Evolutionary conservation across 345 rosid species (phyloP).

Genomic region (Durio zibethinus): DNA sequence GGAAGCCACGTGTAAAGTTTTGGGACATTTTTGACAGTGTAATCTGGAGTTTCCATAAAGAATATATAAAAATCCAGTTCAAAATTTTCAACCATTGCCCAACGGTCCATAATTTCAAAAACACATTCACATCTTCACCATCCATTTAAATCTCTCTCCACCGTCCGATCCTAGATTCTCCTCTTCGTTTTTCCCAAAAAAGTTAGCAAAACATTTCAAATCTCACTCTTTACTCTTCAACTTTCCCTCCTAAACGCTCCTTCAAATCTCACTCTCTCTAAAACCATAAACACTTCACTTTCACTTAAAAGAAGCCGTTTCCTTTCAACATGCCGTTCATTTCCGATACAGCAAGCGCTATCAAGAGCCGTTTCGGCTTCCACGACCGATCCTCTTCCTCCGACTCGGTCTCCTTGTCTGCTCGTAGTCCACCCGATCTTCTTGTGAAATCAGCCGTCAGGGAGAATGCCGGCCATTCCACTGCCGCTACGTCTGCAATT

Average conservation of each 20-base stretch:
- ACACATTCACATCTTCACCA: conserved; percentile 12
- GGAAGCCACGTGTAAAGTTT: neutral
- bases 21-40: neutral
- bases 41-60: neutral
- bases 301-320: neutral
- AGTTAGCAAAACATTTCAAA: neutral
- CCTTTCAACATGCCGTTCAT: conserved; percentile 57
- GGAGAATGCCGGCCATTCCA: conserved; percentile 34
- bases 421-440: conserved; percentile 46
- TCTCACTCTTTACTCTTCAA: neutral
- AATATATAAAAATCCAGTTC: neutral
- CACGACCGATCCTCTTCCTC: conserved; percentile 42
- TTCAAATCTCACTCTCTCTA: neutral
- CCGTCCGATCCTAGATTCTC: neutral
- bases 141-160: neutral
- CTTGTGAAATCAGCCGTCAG: conserved; percentile 37
- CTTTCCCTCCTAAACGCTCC: conserved; percentile 2
- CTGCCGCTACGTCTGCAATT: conserved; percentile 31
- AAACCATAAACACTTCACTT: neutral
- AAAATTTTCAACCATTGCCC: neutral
- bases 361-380: conserved; percentile 85
- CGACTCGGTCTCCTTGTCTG: conserved; percentile 39
- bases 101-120: conserved; percentile 11
- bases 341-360: conserved; percentile 76
- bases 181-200: neutral